Evolutionary conservation across 1,284 basidiomycete species (phyloP).

Genomic region (Cutaneotrichosporon sp.): DNA sequence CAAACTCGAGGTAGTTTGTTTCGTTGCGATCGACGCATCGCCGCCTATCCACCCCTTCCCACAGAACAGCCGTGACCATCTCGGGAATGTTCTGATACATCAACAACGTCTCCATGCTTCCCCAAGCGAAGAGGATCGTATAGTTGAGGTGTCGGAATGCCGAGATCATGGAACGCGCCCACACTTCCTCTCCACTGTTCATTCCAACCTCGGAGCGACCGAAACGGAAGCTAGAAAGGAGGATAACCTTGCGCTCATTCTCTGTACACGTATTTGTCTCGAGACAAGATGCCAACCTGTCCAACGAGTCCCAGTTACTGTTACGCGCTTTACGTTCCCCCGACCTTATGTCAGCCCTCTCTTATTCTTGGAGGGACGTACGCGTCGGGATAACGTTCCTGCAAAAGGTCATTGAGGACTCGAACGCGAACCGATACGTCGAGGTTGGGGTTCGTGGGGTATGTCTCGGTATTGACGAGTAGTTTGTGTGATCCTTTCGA

Average conservation of each 20-base stretch:
- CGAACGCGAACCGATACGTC: slow-evolving; percentile 8
- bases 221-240: slow-evolving; percentile 38
- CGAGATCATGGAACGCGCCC: slow-evolving; percentile 33
- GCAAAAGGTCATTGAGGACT: slow-evolving; percentile 16
- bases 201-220: slow-evolving; percentile 15
- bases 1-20: slow-evolving; percentile 22
- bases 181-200: slow-evolving; percentile 27
- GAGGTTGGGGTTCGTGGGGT: background rate
- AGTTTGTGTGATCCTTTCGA: background rate
- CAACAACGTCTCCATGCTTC: slow-evolving; percentile 35
- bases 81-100: slow-evolving; percentile 42
- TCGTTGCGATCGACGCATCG: slow-evolving; percentile 30
- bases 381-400: slow-evolving; percentile 18
- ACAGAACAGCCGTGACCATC: slow-evolving; percentile 36
- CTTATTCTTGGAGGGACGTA: background rate
- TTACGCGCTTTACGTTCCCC: background rate
- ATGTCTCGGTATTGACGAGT: background rate
- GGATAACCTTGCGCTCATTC: slow-evolving; percentile 31
- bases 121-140: slow-evolving; percentile 37
- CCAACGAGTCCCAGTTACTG: slow-evolving; percentile 10
- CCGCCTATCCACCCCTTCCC: slow-evolving; percentile 26
- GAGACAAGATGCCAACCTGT: slow-evolving; percentile 28
- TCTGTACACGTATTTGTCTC: slow-evolving; percentile 21
- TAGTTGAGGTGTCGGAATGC: slow-evolving; percentile 36
- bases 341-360: background rate